Percentiles rank a stretch among this genome's conserved stretches.
phyloP scores from a whole-genome alignment of 305 asterid genomes.

The Solanum hybrid region DNA sequence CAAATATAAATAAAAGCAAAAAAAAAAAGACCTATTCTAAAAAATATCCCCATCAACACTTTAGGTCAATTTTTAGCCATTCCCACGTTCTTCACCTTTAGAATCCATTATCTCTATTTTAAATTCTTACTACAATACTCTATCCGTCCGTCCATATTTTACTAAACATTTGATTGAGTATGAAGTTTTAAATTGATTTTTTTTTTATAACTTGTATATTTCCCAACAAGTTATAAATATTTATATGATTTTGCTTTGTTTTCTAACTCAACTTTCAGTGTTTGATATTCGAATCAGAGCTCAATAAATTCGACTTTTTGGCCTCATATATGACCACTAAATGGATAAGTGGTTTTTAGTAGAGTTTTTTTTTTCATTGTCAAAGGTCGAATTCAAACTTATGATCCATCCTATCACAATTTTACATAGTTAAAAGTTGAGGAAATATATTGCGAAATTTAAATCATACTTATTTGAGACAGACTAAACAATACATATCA shows the following conservation, averaged over 20 bases:
- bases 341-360: not conserved
- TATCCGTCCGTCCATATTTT: not conserved
- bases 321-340: not conserved
- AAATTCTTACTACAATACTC: not conserved
- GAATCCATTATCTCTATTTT: not conserved
- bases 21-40: not conserved
- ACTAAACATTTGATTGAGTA: not conserved
- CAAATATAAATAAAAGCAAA: not conserved
- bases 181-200: not conserved
- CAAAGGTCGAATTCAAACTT: rapidly evolving
- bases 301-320: rapidly evolving
- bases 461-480: not conserved
- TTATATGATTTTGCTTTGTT: not conserved
- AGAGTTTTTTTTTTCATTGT: not conserved
- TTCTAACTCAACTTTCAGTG: rapidly evolving
- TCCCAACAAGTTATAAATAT: not conserved
- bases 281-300: too few relatives aligned
- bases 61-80: not conserved
- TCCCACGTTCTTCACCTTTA: slow-evolving; percentile 10
- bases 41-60: not conserved
- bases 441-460: not conserved
- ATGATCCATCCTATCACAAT: not conserved
- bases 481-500: not conserved
- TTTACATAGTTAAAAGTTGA: not conserved
- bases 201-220: not conserved